Percentiles rank a stretch among this genome's conserved stretches.
Evolutionary conservation across 495 filamentous ascomycete genomes (phyloP).

Genomic region (Penicillium chermesinum): DNA sequence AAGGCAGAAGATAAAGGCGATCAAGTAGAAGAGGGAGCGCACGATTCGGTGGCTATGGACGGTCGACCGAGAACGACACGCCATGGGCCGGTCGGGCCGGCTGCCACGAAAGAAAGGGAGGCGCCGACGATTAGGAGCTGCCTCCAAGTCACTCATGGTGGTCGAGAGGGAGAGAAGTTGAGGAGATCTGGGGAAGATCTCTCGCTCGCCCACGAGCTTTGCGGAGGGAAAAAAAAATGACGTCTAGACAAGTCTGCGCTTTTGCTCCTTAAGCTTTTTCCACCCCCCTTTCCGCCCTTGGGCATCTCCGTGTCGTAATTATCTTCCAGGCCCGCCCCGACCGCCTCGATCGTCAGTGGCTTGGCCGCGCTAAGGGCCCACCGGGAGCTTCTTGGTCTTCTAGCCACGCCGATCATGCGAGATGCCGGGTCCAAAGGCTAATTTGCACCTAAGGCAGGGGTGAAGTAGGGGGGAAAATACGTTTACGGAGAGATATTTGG

Average conservation of each 20-base stretch:
- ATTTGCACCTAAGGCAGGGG: too few relatives aligned
- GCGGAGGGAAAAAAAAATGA: too few relatives aligned
- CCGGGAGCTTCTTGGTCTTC: too few relatives aligned
- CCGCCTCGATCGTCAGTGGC: constrained; percentile 1
- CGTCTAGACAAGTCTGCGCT: too few relatives aligned
- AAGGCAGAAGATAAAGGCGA: constrained; percentile 71
- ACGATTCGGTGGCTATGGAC: constrained; percentile 42
- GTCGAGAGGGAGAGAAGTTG: background rate
- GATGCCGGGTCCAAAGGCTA: too few relatives aligned
- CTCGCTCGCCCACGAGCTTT: background rate
- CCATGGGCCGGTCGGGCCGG: constrained; percentile 18
- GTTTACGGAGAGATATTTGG: too few relatives aligned
- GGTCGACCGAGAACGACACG: constrained; percentile 25
- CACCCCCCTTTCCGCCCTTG: too few relatives aligned
- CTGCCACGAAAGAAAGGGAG: constrained; percentile 31
- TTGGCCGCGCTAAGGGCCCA: background rate
- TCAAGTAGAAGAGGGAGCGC: constrained; percentile 64
- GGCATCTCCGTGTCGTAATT: too few relatives aligned
- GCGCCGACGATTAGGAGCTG: constrained; percentile 17
- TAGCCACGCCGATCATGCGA: constrained; percentile 2
- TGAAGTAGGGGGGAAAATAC: too few relatives aligned
- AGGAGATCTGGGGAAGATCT: constrained; percentile 1
- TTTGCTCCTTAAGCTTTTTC: too few relatives aligned
- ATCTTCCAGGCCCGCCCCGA: too few relatives aligned
- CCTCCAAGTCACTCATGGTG: constrained; percentile 13